Percentiles rank a stretch among this genome's conserved stretches.
These are phyloP conservation scores for Ustilago nuda DNA, from an alignment of 1,284 basidiomycete species.

Conservation along the genomic window DNA sequence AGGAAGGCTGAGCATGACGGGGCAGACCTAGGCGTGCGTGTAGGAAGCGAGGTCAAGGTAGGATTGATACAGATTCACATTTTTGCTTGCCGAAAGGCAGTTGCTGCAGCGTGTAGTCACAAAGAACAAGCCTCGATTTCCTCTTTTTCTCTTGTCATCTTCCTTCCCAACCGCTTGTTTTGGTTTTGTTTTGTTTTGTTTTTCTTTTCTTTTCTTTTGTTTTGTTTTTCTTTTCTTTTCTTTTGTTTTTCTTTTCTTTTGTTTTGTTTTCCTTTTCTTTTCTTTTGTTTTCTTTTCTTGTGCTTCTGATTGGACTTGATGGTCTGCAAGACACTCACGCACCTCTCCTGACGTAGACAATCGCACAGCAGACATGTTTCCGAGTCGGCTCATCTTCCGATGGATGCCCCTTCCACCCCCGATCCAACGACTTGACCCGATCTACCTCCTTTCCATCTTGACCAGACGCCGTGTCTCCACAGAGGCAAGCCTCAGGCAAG, in stretches of 20 bases:
- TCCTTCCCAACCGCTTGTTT: background rate
- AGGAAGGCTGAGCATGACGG: conserved; percentile 1
- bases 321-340: background rate
- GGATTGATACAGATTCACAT: background rate
- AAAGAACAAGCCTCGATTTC: background rate
- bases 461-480: background rate
- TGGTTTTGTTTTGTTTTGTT: background rate
- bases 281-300: background rate
- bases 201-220: background rate
- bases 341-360: background rate
- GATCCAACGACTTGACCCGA: too few relatives aligned
- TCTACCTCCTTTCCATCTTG: too few relatives aligned
- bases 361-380: too few relatives aligned
- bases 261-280: background rate
- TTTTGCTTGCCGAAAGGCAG: background rate
- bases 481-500: background rate
- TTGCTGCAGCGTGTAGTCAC: background rate
- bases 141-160: background rate
- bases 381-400: too few relatives aligned
- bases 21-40: background rate
- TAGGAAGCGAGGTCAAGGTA: background rate
- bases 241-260: background rate
- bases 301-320: background rate
- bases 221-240: background rate
- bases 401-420: too few relatives aligned